A percentile compares a stretch with the other conserved stretches of the same genome.
Evolutionary conservation across 1,284 basidiomycete species (phyloP).

Genomic region (Ceraceosorus guamensis): DNA sequence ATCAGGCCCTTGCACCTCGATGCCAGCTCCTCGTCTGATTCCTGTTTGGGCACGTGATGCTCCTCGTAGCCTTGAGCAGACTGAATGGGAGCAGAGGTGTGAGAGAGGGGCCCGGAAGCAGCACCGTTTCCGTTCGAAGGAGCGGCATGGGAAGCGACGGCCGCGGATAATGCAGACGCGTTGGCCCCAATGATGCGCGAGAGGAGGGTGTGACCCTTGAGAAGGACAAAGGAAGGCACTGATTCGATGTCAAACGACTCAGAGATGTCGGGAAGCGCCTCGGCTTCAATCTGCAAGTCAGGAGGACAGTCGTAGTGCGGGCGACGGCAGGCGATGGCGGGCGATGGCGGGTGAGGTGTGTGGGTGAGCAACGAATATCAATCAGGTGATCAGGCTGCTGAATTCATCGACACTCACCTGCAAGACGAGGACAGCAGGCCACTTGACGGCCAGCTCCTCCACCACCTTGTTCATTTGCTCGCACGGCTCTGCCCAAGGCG

Average conservation of each 20-base stretch:
- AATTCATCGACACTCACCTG: conserved; percentile 53
- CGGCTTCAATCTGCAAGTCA: conserved; percentile 71
- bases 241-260: conserved; percentile 89
- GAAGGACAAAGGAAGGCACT: conserved; percentile 77
- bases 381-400: too few species aligned
- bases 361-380: too few species aligned
- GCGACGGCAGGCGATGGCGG: too few species aligned
- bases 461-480: conserved; percentile 47
- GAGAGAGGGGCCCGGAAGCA: not conserved
- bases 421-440: conserved; percentile 65
- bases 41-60: conserved; percentile 45
- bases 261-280: conserved; percentile 75
- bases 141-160: conserved; percentile 55
- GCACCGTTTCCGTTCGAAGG: conserved; percentile 37
- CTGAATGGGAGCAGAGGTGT: not conserved
- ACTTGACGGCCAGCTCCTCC: conserved; percentile 59
- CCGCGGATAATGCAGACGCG: conserved; percentile 60
- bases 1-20: conserved; percentile 61
- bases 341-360: too few species aligned
- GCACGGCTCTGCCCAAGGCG: conserved; percentile 47
- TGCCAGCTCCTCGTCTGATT: conserved; percentile 63
- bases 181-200: conserved; percentile 76
- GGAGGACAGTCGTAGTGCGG: too few species aligned
- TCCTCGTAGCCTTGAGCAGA: conserved; percentile 3
- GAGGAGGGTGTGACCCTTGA: conserved; percentile 82